Evolutionary conservation across 352 stramenopile genomes (phyloP).

Genomic region (Globisporangium mamillatum): DNA sequence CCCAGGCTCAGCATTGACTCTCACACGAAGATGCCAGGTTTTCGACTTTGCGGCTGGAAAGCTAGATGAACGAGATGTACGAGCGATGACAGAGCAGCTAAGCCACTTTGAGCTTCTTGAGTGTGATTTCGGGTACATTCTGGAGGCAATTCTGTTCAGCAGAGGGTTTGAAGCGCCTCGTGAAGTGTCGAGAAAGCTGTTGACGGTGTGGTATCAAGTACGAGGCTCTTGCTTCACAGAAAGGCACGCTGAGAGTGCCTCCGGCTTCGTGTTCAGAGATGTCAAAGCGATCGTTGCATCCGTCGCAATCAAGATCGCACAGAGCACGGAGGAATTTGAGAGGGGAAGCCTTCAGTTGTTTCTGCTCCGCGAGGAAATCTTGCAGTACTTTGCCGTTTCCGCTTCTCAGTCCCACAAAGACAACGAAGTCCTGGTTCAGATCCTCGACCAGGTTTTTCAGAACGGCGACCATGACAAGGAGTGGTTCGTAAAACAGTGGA

Average conservation of each 20-base stretch:
- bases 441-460: constrained; percentile 13
- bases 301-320: constrained; percentile 1
- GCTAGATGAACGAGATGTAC: neutral
- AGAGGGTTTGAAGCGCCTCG: constrained; percentile 21
- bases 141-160: constrained; percentile 35
- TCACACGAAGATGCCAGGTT: constrained; percentile 8
- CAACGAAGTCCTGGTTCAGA: neutral
- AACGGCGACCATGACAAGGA: constrained; percentile 12
- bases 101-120: constrained; percentile 30
- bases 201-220: constrained; percentile 23
- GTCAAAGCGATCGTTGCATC: constrained; percentile 15
- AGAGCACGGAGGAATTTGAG: constrained; percentile 19
- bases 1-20: constrained; percentile 35
- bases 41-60: neutral
- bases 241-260: neutral
- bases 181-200: constrained; percentile 20
- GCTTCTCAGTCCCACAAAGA: neutral
- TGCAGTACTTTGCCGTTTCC: constrained; percentile 1
- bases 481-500: constrained; percentile 28
- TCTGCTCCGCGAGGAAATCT: constrained; percentile 14
- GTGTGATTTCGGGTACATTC: constrained; percentile 24
- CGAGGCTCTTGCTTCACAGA: neutral
- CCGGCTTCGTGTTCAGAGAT: constrained; percentile 3
- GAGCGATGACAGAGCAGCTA: constrained; percentile 22
- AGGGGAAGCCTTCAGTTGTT: constrained; percentile 11